Evolutionary conservation across 768 basidiomycete genomes (phyloP), one percentile per base, ranked within the genome.

Genomic region (Serpula lacrymans): DNA sequence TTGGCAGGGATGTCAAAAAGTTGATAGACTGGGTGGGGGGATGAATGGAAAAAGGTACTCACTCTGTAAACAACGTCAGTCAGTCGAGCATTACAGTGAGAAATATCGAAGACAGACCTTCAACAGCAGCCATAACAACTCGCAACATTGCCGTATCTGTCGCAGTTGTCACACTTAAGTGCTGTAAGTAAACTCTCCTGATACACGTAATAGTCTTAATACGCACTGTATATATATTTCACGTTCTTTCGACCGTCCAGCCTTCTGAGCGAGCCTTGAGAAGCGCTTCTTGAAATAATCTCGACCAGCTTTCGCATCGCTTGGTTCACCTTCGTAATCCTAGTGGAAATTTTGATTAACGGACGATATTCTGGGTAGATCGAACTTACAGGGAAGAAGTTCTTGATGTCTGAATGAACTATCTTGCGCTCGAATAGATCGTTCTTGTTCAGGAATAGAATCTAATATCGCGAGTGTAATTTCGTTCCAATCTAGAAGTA

Each of bases 151-250:
- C 87, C 1, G 90, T 93, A 67, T 94, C 91, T 16, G 91, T 91
- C 24, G 92, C 90, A 29, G 83, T 94, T 31, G 92, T 94, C 45
- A 84, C 81, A 63, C 91, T 91, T 50, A 30, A 43, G 28, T 31
- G 39, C 37, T 12, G 23, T 31, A 35, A 38, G 37, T 31, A 25
- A n/a, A n/a, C n/a, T n/a, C n/a, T n/a, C n/a, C n/a, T n/a, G n/a
- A n/a, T 22, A 30, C 31, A 34, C 21, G 29, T n/a, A 30, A 38
- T 34, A 36, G 16, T 32, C 25, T 24, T 39, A 18, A n/a, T n/a
- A 76, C 89, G 64, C 58, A 92, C 91, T 95, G 92, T 35, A 91
- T 86, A 54, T 97, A 95, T 20, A 94, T 88, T 59, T 95, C 93
- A 43, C 92, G 78, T 52, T 90, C 84, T 55, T 88, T 86, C 27